phyloP scores from a whole-genome alignment of 2,329 filamentous ascomycete species.

The Microdochium nivale region DNA sequence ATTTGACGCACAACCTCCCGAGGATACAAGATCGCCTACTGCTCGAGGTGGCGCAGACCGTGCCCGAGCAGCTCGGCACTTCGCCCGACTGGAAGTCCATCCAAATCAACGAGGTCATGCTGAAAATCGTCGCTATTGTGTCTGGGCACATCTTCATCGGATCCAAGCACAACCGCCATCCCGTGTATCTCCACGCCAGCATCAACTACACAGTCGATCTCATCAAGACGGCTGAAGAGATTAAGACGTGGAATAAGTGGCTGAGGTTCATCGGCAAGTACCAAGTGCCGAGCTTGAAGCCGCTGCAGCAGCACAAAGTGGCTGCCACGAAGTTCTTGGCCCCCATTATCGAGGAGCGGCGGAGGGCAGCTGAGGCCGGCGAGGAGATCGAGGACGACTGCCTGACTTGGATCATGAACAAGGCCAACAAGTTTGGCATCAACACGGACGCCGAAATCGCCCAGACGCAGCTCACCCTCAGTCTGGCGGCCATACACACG shows the following conservation, averaged over 20 bases:
- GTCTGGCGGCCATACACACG: neutral
- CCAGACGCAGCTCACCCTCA: neutral
- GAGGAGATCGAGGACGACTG: slow-evolving; percentile 30
- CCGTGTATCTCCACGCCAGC: slow-evolving; percentile 33
- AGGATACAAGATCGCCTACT: slow-evolving; percentile 28
- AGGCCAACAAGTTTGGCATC: slow-evolving; percentile 18
- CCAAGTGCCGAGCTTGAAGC: slow-evolving; percentile 23
- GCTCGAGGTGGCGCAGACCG: slow-evolving; percentile 25
- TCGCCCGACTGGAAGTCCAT: slow-evolving; percentile 31
- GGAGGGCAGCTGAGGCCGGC: slow-evolving; percentile 7
- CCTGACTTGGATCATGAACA: slow-evolving; percentile 35
- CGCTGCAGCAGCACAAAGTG: slow-evolving; percentile 18
- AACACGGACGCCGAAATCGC: slow-evolving; percentile 9
- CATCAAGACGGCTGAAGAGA: slow-evolving; percentile 20
- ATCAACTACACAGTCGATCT: slow-evolving; percentile 38
- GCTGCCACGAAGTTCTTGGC: slow-evolving; percentile 24
- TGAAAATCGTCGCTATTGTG: slow-evolving; percentile 36
- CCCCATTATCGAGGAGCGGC: slow-evolving; percentile 24
- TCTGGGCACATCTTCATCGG: slow-evolving; percentile 40
- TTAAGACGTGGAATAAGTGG: slow-evolving; percentile 10
- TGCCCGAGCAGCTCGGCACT: slow-evolving; percentile 23
- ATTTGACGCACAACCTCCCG: neutral
- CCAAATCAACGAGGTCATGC: slow-evolving; percentile 28
- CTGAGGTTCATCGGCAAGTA: slow-evolving; percentile 21
- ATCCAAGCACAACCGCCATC: slow-evolving; percentile 32